Base-by-base conservation (phyloP, 2,329 filamentous ascomycete genomes). In the Penicillium sp. region DNA sequence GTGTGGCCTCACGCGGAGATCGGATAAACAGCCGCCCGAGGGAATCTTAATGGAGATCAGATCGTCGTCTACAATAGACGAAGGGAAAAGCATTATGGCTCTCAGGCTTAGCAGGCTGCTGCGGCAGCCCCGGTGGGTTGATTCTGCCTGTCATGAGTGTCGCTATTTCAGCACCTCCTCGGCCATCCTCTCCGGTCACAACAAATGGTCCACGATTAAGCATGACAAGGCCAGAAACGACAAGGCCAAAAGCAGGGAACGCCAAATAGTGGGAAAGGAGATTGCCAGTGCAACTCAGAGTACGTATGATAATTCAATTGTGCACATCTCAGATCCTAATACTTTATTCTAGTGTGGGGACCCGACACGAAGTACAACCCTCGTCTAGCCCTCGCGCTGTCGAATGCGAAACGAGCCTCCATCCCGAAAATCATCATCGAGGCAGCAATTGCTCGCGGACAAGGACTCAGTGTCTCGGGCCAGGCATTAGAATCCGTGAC, bases 181-280 rank as follows among this genome's bases (percentile, higher is more conserved):
- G 9, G 57, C 67, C 8, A 69, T 76, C 15, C 75, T 77, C 60
- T 87, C 89, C 25, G 92, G 92, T 15, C 92, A 96, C 77, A 96
- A 89, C 75, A 89, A 92, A 73, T 99, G 94, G 94, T 92, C 91
- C 57, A 96, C 94, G 70, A 97, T 97, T 77, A 90, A 89, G 71
- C 94, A 97, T 75, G 91, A 94, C 75, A 99, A 99, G 76, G 92
- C 89, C 51, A 90, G 88, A 61, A 89, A 88, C 57, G 94, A 99
- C 74, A 75, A 73, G 57, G 73, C 88, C 67, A 96, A 93, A 76
- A 91, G 86, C 75, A 83, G 83, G 43, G 82, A 88, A 66, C 87
- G 92, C 31, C 84, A 82, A 47, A 75, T 81, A 45, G 84, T 95
- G 67, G 82, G 88, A 23, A 87, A 90, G 65, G 85, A 89, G 59